These are phyloP conservation scores for Tothia fuscella DNA, from an alignment of 2,329 filamentous ascomycete species.

Conservation along the genomic window DNA sequence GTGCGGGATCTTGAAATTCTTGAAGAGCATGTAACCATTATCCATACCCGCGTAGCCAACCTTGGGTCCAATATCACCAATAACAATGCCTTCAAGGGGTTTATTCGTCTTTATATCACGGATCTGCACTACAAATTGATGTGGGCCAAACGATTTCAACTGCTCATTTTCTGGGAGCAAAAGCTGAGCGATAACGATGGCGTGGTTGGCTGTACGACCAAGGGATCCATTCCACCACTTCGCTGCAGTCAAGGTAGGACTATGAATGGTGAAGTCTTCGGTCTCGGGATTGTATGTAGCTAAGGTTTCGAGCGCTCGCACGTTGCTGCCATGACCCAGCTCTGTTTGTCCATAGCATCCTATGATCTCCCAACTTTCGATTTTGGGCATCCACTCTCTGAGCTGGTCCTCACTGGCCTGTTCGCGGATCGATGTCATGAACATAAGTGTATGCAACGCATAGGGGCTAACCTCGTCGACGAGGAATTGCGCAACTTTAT, in stretches of 20 bases:
- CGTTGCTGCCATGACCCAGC: constrained; percentile 67
- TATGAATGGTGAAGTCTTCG: constrained; percentile 65
- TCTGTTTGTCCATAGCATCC: constrained; percentile 76
- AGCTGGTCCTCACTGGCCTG: constrained; percentile 65
- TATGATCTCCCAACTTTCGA: constrained; percentile 58
- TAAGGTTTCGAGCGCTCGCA: constrained; percentile 58
- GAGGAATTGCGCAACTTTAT: constrained; percentile 51
- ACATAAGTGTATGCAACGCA: constrained; percentile 60
- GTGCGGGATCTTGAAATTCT: constrained; percentile 46
- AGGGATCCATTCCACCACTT: constrained; percentile 83
- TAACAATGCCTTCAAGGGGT: constrained; percentile 56
- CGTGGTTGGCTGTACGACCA: constrained; percentile 63
- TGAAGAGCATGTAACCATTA: constrained; percentile 7
- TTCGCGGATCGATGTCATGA: constrained; percentile 48
- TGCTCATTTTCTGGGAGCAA: constrained; percentile 45
- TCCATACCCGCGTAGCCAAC: constrained; percentile 59
- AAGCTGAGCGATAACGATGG: constrained; percentile 68
- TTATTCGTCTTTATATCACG: constrained; percentile 58
- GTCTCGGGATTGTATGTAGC: constrained; percentile 62
- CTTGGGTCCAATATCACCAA: constrained; percentile 73
- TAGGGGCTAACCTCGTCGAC: constrained; percentile 65
- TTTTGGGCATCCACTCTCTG: constrained; percentile 57
- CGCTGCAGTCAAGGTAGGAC: constrained; percentile 59
- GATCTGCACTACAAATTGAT: constrained; percentile 68
- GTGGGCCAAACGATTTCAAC: constrained; percentile 53